phyloP scores from a whole-genome alignment of 2,329 filamentous ascomycete species.

The Cladophialophora psammophila region DNA sequence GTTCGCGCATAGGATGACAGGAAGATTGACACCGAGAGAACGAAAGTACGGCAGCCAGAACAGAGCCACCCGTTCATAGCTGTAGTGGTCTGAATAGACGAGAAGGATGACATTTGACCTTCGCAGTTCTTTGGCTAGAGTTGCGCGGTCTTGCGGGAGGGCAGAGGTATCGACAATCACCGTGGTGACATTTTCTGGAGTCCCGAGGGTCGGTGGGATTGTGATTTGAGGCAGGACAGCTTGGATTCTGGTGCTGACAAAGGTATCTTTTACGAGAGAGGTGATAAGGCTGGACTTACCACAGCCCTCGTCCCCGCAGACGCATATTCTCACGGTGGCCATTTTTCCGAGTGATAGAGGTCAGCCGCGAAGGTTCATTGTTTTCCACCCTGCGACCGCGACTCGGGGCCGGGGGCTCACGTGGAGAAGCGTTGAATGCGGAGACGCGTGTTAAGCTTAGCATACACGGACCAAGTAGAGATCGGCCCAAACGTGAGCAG shows the following conservation, averaged over 20 bases:
- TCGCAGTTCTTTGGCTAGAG: constrained; percentile 89
- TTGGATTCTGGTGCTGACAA: constrained; percentile 94
- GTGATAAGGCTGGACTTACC: constrained; percentile 94
- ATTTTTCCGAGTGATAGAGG: constrained; percentile 16
- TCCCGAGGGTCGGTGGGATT: constrained; percentile 89
- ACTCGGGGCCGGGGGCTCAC: background rate
- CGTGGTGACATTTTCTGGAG: constrained; percentile 94
- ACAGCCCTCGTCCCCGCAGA: constrained; percentile 95
- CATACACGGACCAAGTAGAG: background rate
- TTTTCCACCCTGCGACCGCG: background rate
- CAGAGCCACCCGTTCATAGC: constrained; percentile 93
- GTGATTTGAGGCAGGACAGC: constrained; percentile 93
- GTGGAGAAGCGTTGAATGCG: constrained; percentile 8
- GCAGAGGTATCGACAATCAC: constrained; percentile 98
- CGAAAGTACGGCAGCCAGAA: constrained; percentile 99
- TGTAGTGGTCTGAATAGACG: constrained; percentile 98
- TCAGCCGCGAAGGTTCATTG: constrained; percentile 5
- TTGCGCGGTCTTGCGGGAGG: constrained; percentile 88
- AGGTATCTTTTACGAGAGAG: constrained; percentile 95
- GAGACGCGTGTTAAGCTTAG: background rate
- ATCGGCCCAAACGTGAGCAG: background rate
- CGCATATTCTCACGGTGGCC: constrained; percentile 79
- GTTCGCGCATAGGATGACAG: constrained; percentile 95
- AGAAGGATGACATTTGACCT: constrained; percentile 97
- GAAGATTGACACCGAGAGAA: constrained; percentile 96